Percentiles rank a stretch among this genome's conserved stretches.
Evolutionary conservation across 2,329 filamentous ascomycete species (phyloP).

Genomic region (Penicillium concentricum): DNA sequence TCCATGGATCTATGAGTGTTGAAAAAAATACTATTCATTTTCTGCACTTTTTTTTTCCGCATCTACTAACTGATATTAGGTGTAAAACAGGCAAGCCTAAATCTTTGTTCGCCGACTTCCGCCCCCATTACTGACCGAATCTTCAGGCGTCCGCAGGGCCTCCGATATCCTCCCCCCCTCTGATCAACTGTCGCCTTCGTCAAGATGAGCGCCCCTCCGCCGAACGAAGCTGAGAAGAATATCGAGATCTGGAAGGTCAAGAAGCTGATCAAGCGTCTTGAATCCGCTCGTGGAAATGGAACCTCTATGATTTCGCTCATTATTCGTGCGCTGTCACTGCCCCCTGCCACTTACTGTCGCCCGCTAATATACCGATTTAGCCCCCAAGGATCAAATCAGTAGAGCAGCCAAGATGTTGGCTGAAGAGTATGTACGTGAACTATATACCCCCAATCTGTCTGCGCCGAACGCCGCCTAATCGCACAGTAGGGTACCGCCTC

Average conservation of each 20-base stretch:
- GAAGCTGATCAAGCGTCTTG: constrained; percentile 98
- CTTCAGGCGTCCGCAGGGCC: constrained; percentile 25
- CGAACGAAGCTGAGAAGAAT: constrained; percentile 98
- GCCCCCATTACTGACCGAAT: constrained; percentile 18
- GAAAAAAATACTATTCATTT: not conserved
- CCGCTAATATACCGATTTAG: constrained; percentile 48
- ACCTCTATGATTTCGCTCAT: constrained; percentile 99
- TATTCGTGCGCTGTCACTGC: constrained; percentile 68
- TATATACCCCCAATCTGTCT: not conserved
- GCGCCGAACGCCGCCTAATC: constrained; percentile 8
- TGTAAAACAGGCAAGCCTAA: constrained; percentile 19
- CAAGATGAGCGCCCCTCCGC: constrained; percentile 79
- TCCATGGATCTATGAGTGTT: not conserved
- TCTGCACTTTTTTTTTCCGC: not conserved
- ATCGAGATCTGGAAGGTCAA: constrained; percentile 90
- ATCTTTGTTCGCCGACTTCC: constrained; percentile 20
- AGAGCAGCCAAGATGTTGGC: constrained; percentile 99
- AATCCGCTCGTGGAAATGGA: constrained; percentile 95
- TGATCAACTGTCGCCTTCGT: constrained; percentile 33
- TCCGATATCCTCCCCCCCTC: constrained; percentile 18
- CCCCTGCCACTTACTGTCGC: constrained; percentile 1
- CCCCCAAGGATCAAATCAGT: constrained; percentile 97
- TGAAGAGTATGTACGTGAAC: constrained; percentile 86
- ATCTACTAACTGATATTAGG: constrained; percentile 9
- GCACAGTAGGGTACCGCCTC: constrained; percentile 79